These are phyloP conservation scores for sweet orange (Citrus sinensis) DNA, from an alignment of 345 rosid species.

Conservation along the genomic window DNA sequence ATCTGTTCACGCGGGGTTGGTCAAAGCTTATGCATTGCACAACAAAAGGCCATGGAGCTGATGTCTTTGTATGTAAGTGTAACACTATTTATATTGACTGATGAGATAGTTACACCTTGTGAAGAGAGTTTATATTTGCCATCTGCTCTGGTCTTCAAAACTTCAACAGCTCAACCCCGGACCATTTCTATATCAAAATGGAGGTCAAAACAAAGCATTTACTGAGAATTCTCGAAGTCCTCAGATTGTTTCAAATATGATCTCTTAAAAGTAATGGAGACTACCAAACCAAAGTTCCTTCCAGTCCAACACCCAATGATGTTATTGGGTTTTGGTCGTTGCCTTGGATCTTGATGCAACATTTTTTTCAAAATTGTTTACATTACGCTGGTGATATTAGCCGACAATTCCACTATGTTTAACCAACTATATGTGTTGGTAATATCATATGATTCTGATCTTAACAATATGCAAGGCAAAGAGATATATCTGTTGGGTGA, in stretches of 20 bases:
- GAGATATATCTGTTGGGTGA: not conserved
- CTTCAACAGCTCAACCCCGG: not conserved
- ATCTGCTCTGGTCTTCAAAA: not conserved
- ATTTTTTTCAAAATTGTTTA: not conserved
- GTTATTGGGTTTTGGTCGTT: not conserved
- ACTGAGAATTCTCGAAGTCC: not conserved
- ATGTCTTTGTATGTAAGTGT: conserved; percentile 13
- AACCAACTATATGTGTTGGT: not conserved
- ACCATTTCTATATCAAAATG: not conserved
- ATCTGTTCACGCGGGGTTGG: conserved; percentile 19
- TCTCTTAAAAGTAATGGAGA: not conserved
- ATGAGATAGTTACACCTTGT: conserved; percentile 10
- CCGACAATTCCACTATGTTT: not conserved
- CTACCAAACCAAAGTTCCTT: not conserved
- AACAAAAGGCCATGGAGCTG: not conserved
- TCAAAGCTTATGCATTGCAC: conserved; percentile 14
- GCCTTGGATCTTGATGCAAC: not conserved
- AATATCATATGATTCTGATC: not conserved
- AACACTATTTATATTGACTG: conserved; percentile 7
- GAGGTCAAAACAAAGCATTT: not conserved
- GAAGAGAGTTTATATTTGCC: not conserved
- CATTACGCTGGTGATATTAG: not conserved
- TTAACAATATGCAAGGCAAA: not conserved
- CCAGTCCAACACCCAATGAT: not conserved
- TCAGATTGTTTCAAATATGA: not conserved